These are phyloP conservation scores for Termitomyces sp. DNA, from an alignment of 768 basidiomycete genomes.

Conservation along the genomic window DNA sequence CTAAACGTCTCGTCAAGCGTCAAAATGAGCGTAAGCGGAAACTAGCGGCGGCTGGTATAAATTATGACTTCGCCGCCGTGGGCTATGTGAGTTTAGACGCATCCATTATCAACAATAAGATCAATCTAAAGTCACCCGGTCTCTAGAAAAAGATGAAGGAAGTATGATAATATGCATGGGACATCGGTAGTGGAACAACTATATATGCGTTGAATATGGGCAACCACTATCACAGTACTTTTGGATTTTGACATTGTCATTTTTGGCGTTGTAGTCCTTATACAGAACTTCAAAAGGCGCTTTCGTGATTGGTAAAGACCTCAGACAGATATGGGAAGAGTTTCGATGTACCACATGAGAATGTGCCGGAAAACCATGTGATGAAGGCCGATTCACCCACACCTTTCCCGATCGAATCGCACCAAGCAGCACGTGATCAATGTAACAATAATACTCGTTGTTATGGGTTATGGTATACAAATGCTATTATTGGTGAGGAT, in stretches of 20 bases:
- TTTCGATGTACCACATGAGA: not conserved
- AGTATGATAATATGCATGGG: not conserved
- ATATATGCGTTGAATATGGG: not conserved
- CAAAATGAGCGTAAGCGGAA: constrained; percentile 78
- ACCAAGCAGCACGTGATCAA: not conserved
- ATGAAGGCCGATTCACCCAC: not conserved
- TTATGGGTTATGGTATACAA: not conserved
- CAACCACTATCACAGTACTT: not conserved
- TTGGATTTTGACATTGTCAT: not conserved
- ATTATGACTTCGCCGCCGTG: constrained; percentile 79
- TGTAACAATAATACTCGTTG: no score
- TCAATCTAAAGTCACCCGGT: not conserved
- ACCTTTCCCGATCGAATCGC: not conserved
- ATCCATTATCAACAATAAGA: not conserved
- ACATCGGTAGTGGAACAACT: not conserved
- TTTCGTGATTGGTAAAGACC: not conserved
- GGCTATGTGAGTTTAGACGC: constrained; percentile 67
- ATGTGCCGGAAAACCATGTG: not conserved
- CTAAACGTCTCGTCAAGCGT: constrained; percentile 68
- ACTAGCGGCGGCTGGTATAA: constrained; percentile 77
- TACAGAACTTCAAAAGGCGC: not conserved
- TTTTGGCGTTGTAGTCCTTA: not conserved
- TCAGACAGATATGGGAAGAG: not conserved
- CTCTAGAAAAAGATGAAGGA: constrained; percentile 1
- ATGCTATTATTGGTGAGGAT: not conserved